Evolutionary conservation across 495 filamentous ascomycete species (phyloP), one percentile per base, ranked within the genome.

Genomic region (Xylaria nigripes): DNA sequence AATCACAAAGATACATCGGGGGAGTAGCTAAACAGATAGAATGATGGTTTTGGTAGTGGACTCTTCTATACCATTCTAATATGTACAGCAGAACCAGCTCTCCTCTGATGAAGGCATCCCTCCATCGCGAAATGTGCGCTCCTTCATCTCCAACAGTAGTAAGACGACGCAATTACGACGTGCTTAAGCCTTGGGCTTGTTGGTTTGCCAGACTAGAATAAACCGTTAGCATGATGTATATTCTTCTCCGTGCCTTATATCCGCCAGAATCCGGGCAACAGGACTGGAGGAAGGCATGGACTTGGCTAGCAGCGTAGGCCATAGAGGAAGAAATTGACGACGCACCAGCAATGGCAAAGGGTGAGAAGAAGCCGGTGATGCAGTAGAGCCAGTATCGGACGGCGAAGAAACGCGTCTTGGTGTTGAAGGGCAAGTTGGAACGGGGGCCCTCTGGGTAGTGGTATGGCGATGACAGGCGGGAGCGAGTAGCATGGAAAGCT

Each of bases 371-470:
- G 47, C 88, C 90, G 63, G 79, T 73, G 69, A 75, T 80, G 79
- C 81, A 82, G 78, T 86, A 94, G 22, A 63, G 68, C 86, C 89
- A 93, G 82, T 86, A 98, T 75, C 85, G 79, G 59, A 87, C 43
- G 55, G 73, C 80, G 72, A 98, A 98, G 71, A 75, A 86, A 71
- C 83, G 85, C 64, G 86, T 94, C 74, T 86, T 75, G 60, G 94
- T 84, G 79, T 98, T 94, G 84, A 98, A 98, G 56, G 93, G 93
- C 55, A 98, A 75, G 79, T 95, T 96, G 77, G 80, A 84, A 67
- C 84, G 83, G 63, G 94, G 93, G 50, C 93, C 94, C 79, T 97
- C 94, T 56, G 91, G 87, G 77, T 98, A 98, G 80, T 98, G 93
- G 81, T 95, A 94, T 24, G 90, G 90, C 66, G 89, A 93, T 54